Conservation (phyloP, 768 basidiomycete genomes). For the Leccinellum albellum region DNA sequence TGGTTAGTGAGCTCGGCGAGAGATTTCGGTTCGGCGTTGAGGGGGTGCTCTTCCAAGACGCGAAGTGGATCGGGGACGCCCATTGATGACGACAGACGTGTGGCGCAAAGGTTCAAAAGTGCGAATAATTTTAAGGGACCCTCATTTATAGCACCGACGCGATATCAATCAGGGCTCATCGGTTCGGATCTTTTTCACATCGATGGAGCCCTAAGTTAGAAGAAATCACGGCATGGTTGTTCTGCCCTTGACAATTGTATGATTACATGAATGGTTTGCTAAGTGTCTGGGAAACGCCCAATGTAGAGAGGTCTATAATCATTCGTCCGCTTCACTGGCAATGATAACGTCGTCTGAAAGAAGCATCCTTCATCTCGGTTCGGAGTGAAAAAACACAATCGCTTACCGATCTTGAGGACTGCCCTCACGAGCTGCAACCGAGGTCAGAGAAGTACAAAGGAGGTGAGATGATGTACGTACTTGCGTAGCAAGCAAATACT, state of each 20-base stretch:
- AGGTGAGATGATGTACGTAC: slow-evolving; percentile 35
- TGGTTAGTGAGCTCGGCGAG: slow-evolving; percentile 48
- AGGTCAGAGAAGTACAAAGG: slow-evolving; percentile 1
- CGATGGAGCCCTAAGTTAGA: no score
- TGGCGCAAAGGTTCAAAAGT: background rate
- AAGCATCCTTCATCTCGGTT: slow-evolving; percentile 3
- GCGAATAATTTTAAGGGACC: background rate
- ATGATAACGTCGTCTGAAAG: slow-evolving; percentile 72
- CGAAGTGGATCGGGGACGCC: slow-evolving; percentile 14
- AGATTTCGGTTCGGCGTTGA: slow-evolving; percentile 66
- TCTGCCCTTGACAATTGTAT: slow-evolving; percentile 6
- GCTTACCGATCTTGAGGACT: slow-evolving; percentile 81
- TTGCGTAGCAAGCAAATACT: slow-evolving; percentile 96
- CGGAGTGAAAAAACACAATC: background rate
- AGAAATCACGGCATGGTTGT: background rate
- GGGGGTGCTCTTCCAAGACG: slow-evolving; percentile 41
- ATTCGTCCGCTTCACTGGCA: slow-evolving; percentile 67
- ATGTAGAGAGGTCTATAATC: slow-evolving; percentile 28
- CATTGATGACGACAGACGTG: slow-evolving; percentile 9
- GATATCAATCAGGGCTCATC: background rate
- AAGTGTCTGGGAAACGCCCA: slow-evolving; percentile 13
- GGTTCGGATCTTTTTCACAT: background rate
- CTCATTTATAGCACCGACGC: background rate
- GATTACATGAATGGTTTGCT: slow-evolving; percentile 24
- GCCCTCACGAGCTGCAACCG: slow-evolving; percentile 67